Base-by-base conservation (phyloP, 177 flowering plant genomes). In the Tripterygium wilfordii region DNA sequence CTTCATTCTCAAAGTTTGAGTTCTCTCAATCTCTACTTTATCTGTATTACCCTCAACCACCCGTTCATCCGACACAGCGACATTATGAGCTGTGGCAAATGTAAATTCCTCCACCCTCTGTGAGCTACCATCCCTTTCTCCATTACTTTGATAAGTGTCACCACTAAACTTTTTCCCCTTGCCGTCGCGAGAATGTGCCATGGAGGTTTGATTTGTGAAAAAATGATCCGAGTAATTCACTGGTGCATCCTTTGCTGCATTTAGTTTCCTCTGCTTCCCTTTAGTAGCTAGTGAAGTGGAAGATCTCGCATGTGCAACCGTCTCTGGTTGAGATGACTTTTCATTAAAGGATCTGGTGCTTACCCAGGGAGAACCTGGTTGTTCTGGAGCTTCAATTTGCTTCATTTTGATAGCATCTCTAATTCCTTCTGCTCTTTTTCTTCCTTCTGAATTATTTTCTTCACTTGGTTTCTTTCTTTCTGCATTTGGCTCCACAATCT, bases 1-100 rank as follows among this genome's bases (percentile, higher is more conserved):
- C 66, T 85, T 91, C 79, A 72, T 63, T 65, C 62, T 83, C 74
- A 91, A 65, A 51, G 75, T 47, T 45, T 70, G 85, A 36, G 56
- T 74, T 55, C 69, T 63, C 53, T 32, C 46, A 2, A 43, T 54
- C 47, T 54, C 74, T 60, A 58, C 19, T 42, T 59, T 51, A 36
- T 61, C 56, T 60, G 59, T 21, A 39, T 59, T 51, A 36, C 59
- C 56, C 20, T 40, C 65, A 3, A 18, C 53, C 40, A 14, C 60
- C 26, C 21, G 51, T 54, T 55, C 61, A 33, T 61, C 67, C 3
- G 53, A 45, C 23, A 16, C 32, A 25, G 17, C 29, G 46, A 56
- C 65, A 58, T 66, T 69, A 40, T 61, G 63, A 10, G 64, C 59
- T 48, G 57, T 48, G 36, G 58, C 64, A 64, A 50, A 62, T 45